Evolutionary conservation across 352 stramenopile genomes (phyloP), one percentile per base, ranked within the genome.

Genomic region (Peronospora farinosa): DNA sequence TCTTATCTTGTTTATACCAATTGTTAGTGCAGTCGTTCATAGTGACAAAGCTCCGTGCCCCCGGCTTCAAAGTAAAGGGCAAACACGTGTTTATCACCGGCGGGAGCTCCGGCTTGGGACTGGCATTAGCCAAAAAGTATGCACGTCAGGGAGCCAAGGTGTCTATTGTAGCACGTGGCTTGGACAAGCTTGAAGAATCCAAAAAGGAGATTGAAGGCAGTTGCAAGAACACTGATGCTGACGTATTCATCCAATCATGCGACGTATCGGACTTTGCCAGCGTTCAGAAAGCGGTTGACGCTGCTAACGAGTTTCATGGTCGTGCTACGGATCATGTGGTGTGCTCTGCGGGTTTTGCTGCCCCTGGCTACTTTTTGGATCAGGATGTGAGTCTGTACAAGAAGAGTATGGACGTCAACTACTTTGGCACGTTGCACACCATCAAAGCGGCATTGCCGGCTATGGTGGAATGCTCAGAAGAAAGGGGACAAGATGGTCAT

Each of bases 331-430:
- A 92, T 66, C 67, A 92, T 44, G 43, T 92, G 36, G 23, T 95
- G 8, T 90, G 78, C 54, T 80, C 67, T 16, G 84, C 84, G 4
- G 81, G 81, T 2, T 56, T 78, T 16, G 66, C 77, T 30, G 39
- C 63, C 1, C 75, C 80, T 4, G 81, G 79, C 16, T 89, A 89
- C 61, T 84, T 95, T 54, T 15, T 90, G 36, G 74, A 91, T 11
- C 72, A 86, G 40, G 76, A 88, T 30, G 61, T 90, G 39, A 69
- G 56, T 37, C 62, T 88, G 12, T 83, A 78, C 69, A 78, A 67
- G 63, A 75, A 78, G 63, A 83, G 84, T 40, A 92, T 92, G 76
- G 78, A 92, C 46, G 65, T 92, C 42, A 91, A 95, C 63, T 95
- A 92, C 71, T 89, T 95, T 51, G 81, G 81, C 27, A 77, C 78